Evolutionary conservation across 495 filamentous ascomycete species (phyloP).

Genomic region (Parachaetomium inaequale): DNA sequence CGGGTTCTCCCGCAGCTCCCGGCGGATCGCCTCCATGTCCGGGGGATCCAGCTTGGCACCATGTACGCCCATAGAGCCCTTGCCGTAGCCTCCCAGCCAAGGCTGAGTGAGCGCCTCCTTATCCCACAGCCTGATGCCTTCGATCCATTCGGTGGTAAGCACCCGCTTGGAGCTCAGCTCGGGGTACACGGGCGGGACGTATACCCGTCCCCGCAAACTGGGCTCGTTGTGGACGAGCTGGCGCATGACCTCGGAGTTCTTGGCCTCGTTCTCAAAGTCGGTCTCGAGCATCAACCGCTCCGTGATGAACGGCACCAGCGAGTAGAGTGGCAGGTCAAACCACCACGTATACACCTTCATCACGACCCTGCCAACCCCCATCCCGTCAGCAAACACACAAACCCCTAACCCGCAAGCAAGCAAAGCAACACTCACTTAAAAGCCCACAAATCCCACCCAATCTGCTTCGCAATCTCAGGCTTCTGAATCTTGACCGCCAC

Average conservation of each 20-base stretch:
- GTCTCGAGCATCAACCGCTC: conserved; percentile 87
- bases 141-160: conserved; percentile 96
- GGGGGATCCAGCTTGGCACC: conserved; percentile 61
- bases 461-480: conserved; percentile 82
- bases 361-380: conserved; percentile 56
- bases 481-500: conserved; percentile 97
- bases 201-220: conserved; percentile 71
- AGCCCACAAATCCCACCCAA: conserved; percentile 90
- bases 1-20: conserved; percentile 42
- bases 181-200: conserved; percentile 79
- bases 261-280: conserved; percentile 87
- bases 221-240: conserved; percentile 71
- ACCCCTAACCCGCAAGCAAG: neutral
- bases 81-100: conserved; percentile 73
- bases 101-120: conserved; percentile 67
- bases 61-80: conserved; percentile 72
- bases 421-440: conserved; percentile 64
- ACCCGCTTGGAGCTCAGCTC: conserved; percentile 80
- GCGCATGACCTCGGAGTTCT: conserved; percentile 82
- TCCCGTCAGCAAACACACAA: conserved; percentile 16
- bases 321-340: conserved; percentile 88
- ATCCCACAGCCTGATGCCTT: conserved; percentile 88
- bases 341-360: conserved; percentile 69
- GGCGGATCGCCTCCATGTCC: conserved; percentile 38
- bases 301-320: conserved; percentile 80